Evolutionary conservation across 2,329 filamentous ascomycete species (phyloP).

Genomic region (Xylaria arbuscula): DNA sequence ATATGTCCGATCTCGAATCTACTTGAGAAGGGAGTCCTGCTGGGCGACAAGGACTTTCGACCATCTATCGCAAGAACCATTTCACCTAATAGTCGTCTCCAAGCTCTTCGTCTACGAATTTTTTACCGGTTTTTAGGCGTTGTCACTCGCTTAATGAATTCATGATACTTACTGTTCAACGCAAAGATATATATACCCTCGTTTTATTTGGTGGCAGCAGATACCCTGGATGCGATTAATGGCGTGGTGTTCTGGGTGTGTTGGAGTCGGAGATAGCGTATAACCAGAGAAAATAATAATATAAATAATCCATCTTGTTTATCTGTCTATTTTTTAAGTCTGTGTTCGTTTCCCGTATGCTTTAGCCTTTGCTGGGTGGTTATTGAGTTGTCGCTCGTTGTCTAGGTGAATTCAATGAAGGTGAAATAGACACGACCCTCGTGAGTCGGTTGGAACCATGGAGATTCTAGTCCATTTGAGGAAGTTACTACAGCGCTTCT

Average conservation of each 20-base stretch:
- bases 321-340: neutral
- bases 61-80: neutral
- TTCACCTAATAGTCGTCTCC: slow-evolving; percentile 8
- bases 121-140: neutral
- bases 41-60: neutral
- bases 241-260: slow-evolving; percentile 11
- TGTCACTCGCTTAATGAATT: slow-evolving; percentile 23
- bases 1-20: neutral
- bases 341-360: no score
- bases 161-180: slow-evolving; percentile 20
- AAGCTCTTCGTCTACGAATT: neutral
- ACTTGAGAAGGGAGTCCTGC: neutral
- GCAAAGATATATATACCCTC: slow-evolving; percentile 30
- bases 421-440: no score
- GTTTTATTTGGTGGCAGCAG: slow-evolving; percentile 26
- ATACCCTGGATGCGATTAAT: slow-evolving; percentile 26
- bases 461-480: neutral
- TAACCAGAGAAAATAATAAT: slow-evolving; percentile 17
- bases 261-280: slow-evolving; percentile 5
- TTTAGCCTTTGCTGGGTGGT: no score
- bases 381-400: no score
- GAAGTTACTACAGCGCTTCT: no score
- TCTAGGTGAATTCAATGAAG: no score
- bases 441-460: no score
- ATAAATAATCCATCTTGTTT: slow-evolving; percentile 12